Base-by-base conservation (phyloP, 2,329 filamentous ascomycete genomes). In the Pyrenophora seminiperda region DNA sequence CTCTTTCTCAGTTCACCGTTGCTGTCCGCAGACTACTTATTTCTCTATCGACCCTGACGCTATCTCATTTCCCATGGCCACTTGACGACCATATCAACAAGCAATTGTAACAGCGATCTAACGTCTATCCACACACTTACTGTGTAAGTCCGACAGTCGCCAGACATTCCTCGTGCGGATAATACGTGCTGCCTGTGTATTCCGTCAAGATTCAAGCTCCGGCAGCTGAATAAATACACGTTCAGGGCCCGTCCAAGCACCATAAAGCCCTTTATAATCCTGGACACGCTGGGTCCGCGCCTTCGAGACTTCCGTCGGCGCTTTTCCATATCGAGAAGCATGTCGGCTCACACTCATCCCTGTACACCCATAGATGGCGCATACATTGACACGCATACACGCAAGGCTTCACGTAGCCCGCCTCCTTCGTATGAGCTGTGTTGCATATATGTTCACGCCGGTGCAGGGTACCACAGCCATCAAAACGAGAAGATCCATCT, bases 391-490 rank as follows among this genome's bases (percentile, higher is more conserved):
- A 41, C 56, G 24, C 58, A 60, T 22, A 55, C 56, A 18, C 68
- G 66, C 41, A 78, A 78, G 66, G 76, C 76, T 42, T 61, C 63
- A 44, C 65, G 65, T 54, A 73, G 66, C 54, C 67, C 70, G 42
- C 62, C 67, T 38, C 71, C 71, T 14, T n/a, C n/a, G n/a, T 73
- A 77, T 20, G 77, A 82, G 58, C 75, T 85, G 7, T 85, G 85
- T 49, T 91, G 91, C 51, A 93, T 99, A 43, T 97, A 96, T 72
- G 87, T 99, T 36, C 94, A 99, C 73, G 94, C 93, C 30, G 94
- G 94, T 27, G 94, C 94, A 13, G 94, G 94, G 3, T 99, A 90
- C 65, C 94, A 99, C 72, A 97, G 91, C 68, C 79, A 83, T 18
- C 83, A 89, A 53, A 97, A 97, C 68, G 92, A 99, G 71, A 79